phyloP scores from a whole-genome alignment of 768 basidiomycete species.

The Rhizopogon salebrosus region DNA sequence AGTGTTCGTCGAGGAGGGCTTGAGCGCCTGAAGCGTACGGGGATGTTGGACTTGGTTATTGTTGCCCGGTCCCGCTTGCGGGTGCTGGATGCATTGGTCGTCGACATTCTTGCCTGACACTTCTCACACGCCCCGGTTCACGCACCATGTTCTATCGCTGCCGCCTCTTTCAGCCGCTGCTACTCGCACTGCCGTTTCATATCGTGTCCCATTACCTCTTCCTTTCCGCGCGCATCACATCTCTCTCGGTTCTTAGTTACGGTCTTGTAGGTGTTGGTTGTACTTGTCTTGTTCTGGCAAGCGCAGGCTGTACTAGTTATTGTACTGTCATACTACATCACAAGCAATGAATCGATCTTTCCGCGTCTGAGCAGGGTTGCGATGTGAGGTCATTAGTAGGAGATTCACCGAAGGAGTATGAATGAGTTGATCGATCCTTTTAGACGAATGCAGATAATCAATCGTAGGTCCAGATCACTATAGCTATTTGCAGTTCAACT shows the following conservation, averaged over 20 bases:
- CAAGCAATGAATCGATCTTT: constrained; percentile 5
- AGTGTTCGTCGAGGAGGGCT: constrained; percentile 14
- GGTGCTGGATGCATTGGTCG: constrained; percentile 13
- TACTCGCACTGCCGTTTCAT: constrained; percentile 13
- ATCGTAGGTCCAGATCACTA: too few species aligned
- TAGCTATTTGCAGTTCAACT: background rate
- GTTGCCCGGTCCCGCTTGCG: constrained; percentile 21
- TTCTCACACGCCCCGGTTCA: constrained; percentile 19
- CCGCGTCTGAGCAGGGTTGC: background rate
- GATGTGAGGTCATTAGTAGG: too few species aligned
- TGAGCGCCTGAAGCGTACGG: constrained; percentile 17
- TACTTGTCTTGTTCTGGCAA: constrained; percentile 24
- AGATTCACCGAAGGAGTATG: too few species aligned
- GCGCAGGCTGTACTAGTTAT: constrained; percentile 25
- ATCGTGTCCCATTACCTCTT: constrained; percentile 13
- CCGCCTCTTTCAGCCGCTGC: constrained; percentile 15
- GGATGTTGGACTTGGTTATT: constrained; percentile 8
- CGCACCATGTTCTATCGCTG: constrained; percentile 15
- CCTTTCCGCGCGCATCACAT: constrained; percentile 11
- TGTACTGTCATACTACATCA: constrained; percentile 18
- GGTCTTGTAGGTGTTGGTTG: constrained; percentile 28
- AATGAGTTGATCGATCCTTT: background rate
- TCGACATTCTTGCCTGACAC: constrained; percentile 15
- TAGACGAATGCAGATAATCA: too few species aligned
- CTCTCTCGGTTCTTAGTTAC: constrained; percentile 19